phyloP scores from a whole-genome alignment of 2,329 filamentous ascomycete genomes.

The Penicillium sp. region DNA sequence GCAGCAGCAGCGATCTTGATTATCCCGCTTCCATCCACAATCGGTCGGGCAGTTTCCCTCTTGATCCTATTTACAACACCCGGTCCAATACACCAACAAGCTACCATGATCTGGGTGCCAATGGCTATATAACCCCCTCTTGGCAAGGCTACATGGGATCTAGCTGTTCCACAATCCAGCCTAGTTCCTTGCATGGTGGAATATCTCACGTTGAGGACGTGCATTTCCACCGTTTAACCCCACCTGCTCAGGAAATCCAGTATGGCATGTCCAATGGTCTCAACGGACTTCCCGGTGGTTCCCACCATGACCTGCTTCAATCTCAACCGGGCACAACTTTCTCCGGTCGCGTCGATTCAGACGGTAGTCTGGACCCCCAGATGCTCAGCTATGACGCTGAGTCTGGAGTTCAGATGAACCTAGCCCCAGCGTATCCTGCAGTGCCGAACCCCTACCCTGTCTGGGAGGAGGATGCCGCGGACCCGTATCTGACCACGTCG shows the following conservation, averaged over 20 bases:
- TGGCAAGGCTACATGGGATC: conserved; percentile 56
- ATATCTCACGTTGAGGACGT: conserved; percentile 45
- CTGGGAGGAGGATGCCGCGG: conserved; percentile 4
- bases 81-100: conserved; percentile 38
- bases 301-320: conserved; percentile 46
- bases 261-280: conserved; percentile 37
- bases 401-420: conserved; percentile 8
- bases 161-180: conserved; percentile 50
- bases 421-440: neutral
- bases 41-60: neutral
- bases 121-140: conserved; percentile 45
- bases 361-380: conserved; percentile 43
- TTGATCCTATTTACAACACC: conserved; percentile 20
- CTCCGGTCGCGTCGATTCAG: conserved; percentile 24
- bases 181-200: conserved; percentile 27
- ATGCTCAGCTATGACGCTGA: conserved; percentile 35
- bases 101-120: conserved; percentile 11
- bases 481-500: neutral
- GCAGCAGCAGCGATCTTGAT: neutral
- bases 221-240: conserved; percentile 39
- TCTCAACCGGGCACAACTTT: conserved; percentile 29
- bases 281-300: conserved; percentile 44
- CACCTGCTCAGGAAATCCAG: conserved; percentile 28
- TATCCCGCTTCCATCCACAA: neutral
- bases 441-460: conserved; percentile 5